Evolutionary conservation across 2,329 filamentous ascomycete species (phyloP), one percentile per base, ranked within the genome.

Genomic region (Colletotrichum sansevieriae): DNA sequence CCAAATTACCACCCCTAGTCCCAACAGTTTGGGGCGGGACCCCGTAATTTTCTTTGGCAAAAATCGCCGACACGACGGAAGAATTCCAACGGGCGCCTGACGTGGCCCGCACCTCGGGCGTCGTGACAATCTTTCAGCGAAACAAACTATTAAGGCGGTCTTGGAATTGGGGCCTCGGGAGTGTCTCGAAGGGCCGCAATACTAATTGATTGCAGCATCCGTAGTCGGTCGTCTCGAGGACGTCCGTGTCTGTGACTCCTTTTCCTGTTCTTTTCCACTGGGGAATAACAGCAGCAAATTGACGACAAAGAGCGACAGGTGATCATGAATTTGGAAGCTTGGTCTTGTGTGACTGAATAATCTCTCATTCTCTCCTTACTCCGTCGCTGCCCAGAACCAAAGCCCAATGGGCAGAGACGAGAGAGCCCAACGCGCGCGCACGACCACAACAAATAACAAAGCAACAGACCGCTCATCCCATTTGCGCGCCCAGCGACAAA

Each of bases 51-150:
- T 52, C 15, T 33, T 22, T 18, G 49, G 46, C 37, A 39, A 68
- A 68, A 68, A 65, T 52, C 65, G 60, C 65, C 65, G 54, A 68
- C 60, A 59, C 54, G 65, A 64, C 65, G 65, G 65, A 68, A 68
- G 52, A 68, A 68, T 68, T 68, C 61, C 22, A 20, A 58, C 12
- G 10, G 49, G 33, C 51, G 22, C 29, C 58, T 43, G 58, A 12
- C 58, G 22, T 54, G 61, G 52, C 54, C 65, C 61, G 54, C 61
- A 52, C 22, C 54, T 65, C 61, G 65, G 65, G 61, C 54, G 54
- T 68, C 65, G 65, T 68, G 61, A 41, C 65, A 68, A 65, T 65
- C 44, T 65, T 68, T 47, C 54, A 59, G 65, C 65, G 61, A 65
- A 68, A 13, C 22, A 55, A 68, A 18, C 1, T 10, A 44, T 12